These are phyloP conservation scores for Penicillium nucicola DNA, from an alignment of 495 filamentous ascomycete species.

Conservation along the genomic window DNA sequence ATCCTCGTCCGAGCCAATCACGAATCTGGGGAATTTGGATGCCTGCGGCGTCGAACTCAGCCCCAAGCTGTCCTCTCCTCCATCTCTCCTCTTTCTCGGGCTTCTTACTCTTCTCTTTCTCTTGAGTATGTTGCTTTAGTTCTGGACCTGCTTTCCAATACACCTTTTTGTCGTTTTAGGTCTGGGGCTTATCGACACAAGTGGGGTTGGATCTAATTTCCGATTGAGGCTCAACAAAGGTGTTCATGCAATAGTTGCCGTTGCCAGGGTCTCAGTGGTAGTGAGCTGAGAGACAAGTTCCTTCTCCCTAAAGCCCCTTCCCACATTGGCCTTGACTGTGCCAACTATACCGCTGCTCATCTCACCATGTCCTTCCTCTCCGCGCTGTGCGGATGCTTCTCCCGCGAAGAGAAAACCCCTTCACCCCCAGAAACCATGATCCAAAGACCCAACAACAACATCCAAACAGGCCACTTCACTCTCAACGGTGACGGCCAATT, in stretches of 20 bases:
- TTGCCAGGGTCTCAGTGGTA: neutral
- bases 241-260: neutral
- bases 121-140: neutral
- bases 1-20: conserved; percentile 13
- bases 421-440: conserved; percentile 14
- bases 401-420: conserved; percentile 11
- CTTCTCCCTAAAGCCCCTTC: neutral
- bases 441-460: conserved; percentile 31
- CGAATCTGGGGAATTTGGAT: conserved; percentile 15
- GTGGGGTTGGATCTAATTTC: conserved; percentile 2
- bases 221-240: conserved; percentile 4
- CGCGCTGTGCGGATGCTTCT: conserved; percentile 30
- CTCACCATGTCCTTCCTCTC: conserved; percentile 28
- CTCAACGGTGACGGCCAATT: conserved; percentile 21
- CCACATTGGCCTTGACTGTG: neutral
- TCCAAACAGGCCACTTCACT: conserved; percentile 43
- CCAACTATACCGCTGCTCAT: neutral
- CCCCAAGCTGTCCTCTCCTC: conserved; percentile 6
- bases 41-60: conserved; percentile 16
- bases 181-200: conserved; percentile 3
- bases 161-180: neutral
- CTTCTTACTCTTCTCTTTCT: neutral
- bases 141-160: neutral
- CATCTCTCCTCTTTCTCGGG: neutral
- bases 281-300: neutral